phyloP scores from a whole-genome alignment of 257 asterid species.

The Cynanchum wilfordii region DNA sequence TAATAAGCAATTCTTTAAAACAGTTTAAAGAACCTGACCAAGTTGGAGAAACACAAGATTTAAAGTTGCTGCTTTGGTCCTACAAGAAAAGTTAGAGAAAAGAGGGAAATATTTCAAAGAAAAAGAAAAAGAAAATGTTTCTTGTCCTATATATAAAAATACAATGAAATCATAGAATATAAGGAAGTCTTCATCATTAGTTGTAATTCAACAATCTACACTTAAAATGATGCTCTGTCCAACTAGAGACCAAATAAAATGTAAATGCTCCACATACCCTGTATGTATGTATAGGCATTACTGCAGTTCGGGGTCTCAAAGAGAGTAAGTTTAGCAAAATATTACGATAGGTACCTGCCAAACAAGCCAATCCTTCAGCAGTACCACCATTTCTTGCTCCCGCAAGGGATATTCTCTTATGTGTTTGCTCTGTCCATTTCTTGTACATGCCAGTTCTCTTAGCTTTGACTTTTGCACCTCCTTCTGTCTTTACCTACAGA shows the following conservation, averaged over 20 bases:
- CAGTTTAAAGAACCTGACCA: no score
- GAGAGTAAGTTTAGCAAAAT: neutral
- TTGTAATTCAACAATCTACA: no score
- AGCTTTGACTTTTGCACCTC: slow-evolving; percentile 63
- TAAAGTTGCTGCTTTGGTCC: no score
- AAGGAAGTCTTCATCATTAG: no score
- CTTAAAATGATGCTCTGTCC: no score
- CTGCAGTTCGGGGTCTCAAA: neutral
- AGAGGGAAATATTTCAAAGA: no score
- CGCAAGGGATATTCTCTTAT: slow-evolving; percentile 51
- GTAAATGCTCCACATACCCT: neutral
- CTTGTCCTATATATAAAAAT: no score
- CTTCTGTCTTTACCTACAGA: slow-evolving; percentile 78
- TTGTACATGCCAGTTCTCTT: slow-evolving; percentile 76
- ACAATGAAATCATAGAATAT: no score
- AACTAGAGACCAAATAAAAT: neutral
- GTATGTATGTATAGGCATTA: neutral
- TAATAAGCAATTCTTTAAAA: no score
- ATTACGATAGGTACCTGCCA: slow-evolving; percentile 46
- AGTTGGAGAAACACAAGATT: no score
- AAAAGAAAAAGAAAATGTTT: no score
- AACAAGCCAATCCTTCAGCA: slow-evolving; percentile 42
- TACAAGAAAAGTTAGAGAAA: no score
- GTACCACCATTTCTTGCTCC: slow-evolving; percentile 38
- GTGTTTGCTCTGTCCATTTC: slow-evolving; percentile 73